Evolutionary conservation across 768 basidiomycete genomes (phyloP), one percentile per base, ranked within the genome.

Genomic region (Pluteus cervinus): DNA sequence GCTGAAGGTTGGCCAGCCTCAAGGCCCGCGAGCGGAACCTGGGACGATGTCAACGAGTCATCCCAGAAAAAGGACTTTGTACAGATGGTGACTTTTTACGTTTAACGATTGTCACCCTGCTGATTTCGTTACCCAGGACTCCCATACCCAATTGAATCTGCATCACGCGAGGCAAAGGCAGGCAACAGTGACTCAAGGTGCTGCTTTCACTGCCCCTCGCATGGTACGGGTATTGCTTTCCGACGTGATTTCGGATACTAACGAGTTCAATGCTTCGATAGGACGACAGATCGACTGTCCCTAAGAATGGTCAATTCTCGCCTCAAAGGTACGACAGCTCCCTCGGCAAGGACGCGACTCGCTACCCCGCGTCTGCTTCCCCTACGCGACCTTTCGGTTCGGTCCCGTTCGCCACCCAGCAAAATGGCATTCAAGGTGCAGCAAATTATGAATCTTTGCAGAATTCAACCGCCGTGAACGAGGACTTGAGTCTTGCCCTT

Each of bases 31-130:
- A 73, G 71, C 43, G 75, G 69, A 21, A 62, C 71, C 15, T 83
- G 81, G 79, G 81, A 79, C 39, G 81, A 81, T 41, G 45, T 63
- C 35, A 61, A 49, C 36, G 69, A 55, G 20, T 71, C 62, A 40
- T 69, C 73, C 11, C 61, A 69, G 47, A 71, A 66, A 53, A 72
- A 69, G 46, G 75, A 76, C 33, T 64, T 68, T 31, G 56, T 62
- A 30, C 61, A 70, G 44, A 39, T 75, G 60, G 78, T 75, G 28
- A 52, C 68, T 62, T 12, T 28, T 32, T 25, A 36, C n/a, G 45
- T 26, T 46, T 39, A 36, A 29, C 23, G 34, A 39, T 41, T 32
- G 35, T 43, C 41, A 38, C 24, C 23, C 23, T 33, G 25, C 5
- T 42, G 37, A 42, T 36, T 49, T 41, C 31, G 24, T 40, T 26